Conservation (phyloP, 805 yeast genomes). For the Candida incommunis region DNA sequence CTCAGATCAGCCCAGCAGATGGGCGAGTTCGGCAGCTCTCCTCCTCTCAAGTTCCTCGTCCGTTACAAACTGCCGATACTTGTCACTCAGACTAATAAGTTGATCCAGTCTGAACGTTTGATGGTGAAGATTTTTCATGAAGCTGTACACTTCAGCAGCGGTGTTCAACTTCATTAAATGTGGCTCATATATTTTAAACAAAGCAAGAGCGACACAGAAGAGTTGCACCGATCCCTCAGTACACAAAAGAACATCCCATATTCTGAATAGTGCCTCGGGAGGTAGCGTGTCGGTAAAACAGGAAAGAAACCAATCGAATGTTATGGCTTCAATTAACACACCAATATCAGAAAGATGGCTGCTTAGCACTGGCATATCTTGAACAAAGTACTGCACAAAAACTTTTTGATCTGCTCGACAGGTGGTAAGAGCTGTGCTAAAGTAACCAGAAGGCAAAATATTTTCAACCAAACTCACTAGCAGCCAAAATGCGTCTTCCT, state of each 20-base stretch:
- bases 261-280: conserved; percentile 34
- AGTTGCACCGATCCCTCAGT: conserved; percentile 26
- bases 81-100: conserved; percentile 15
- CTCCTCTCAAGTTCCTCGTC: conserved; percentile 12
- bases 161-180: conserved; percentile 12
- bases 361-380: conserved; percentile 26
- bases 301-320: conserved; percentile 44
- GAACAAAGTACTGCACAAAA: conserved; percentile 24
- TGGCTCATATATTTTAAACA: conserved; percentile 16
- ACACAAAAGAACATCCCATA: conserved; percentile 36
- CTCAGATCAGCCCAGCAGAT: background rate
- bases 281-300: conserved; percentile 39
- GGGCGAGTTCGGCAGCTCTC: conserved; percentile 8
- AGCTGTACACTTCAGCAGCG: conserved; percentile 19
- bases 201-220: conserved; percentile 20
- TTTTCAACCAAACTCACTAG: conserved; percentile 35
- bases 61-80: conserved; percentile 10
- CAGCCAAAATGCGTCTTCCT: conserved; percentile 70
- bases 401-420: conserved; percentile 29
- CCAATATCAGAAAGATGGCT: conserved; percentile 22
- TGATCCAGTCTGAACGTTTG: conserved; percentile 17
- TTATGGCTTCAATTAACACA: conserved; percentile 34
- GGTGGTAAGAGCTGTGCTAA: conserved; percentile 21
- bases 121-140: conserved; percentile 18
- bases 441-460: conserved; percentile 31